Conservation (phyloP, 495 filamentous ascomycete species). For the Elasticomyces elasticus region DNA sequence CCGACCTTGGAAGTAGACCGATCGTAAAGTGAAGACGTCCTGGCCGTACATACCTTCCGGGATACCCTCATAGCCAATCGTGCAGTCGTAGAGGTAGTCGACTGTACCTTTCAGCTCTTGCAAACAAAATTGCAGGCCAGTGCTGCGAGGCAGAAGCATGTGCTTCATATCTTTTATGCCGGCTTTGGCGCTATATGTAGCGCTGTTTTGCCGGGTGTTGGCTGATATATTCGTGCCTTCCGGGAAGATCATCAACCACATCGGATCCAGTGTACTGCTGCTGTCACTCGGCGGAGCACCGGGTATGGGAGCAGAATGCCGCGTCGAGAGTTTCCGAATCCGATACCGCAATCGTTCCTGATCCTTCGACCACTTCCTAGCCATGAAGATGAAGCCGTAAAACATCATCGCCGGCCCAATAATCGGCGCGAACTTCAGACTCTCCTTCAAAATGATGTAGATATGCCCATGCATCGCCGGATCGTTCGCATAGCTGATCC, state of each 20-base stretch:
- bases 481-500: slow-evolving; percentile 64
- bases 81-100: slow-evolving; percentile 78
- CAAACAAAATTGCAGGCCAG: slow-evolving; percentile 65
- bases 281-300: slow-evolving; percentile 13
- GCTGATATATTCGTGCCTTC: slow-evolving; percentile 69
- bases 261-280: slow-evolving; percentile 53
- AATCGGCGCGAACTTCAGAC: slow-evolving; percentile 64
- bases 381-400: slow-evolving; percentile 75
- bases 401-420: slow-evolving; percentile 74
- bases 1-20: slow-evolving; percentile 65
- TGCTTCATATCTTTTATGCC: slow-evolving; percentile 58
- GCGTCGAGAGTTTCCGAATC: slow-evolving; percentile 54
- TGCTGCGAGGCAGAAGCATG: slow-evolving; percentile 61
- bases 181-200: slow-evolving; percentile 58
- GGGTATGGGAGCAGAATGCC: slow-evolving; percentile 41
- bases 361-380: slow-evolving; percentile 71
- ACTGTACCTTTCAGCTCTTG: slow-evolving; percentile 60
- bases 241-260: slow-evolving; percentile 81
- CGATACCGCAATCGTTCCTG: slow-evolving; percentile 58
- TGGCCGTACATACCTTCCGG: slow-evolving; percentile 65
- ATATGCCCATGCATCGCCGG: slow-evolving; percentile 62
- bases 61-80: slow-evolving; percentile 73
- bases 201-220: slow-evolving; percentile 54
- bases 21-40: slow-evolving; percentile 61
- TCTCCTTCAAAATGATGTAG: slow-evolving; percentile 79